Base-by-base conservation (phyloP, 2,329 filamentous ascomycete species). In the Arthrinium phaeospermum region DNA sequence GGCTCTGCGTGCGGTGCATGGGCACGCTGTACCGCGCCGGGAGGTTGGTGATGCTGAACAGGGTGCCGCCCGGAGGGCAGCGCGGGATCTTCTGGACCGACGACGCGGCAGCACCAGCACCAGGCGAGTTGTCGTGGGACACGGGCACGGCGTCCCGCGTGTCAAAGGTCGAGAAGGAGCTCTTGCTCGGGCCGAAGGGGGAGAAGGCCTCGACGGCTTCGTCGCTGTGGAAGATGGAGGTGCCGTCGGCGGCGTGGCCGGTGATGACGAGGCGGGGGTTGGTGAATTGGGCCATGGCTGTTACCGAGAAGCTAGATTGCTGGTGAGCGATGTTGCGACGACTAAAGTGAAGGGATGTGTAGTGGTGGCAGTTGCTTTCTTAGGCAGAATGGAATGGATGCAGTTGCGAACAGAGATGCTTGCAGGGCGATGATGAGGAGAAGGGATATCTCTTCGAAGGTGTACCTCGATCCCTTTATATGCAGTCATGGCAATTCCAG, bases 1-100 rank as follows among this genome's bases (percentile, higher is more conserved):
- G 79, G 57, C 83, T 86, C 75, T 86, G 83, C 0, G 88, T 89
- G 14, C 88, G 84, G 74, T 90, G 88, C 83, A 89, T 86, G 24
- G 83, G 83, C 10, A 77, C 78, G 67, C 72, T 75, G 19, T 71
- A 75, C 0, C 74, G 75, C 3, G 81, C 79, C 24, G 78, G 76
- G 68, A 82, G 77, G 74, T 83, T 76, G 1, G 76, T 76, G 47
- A 83, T 72, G 71, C 79, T 77, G 74, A 84, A 83, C 24, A 80
- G 72, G n/a, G 80, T 75, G 12, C 84, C 84, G 4, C 72, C 47
- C 0, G 80, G 80, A 6, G 81, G 77, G n/a, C 81, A 82, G 30
- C 82, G 79, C 0, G 83, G 82, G 3, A 83, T 73, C 12, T 74
- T 74, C 16, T 14, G 53, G 30, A 16, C 30, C 7, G 37, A 1